Evolutionary conservation across 192 early-diverging fungal species (phyloP).

Genomic region (Coemansia sp.): DNA sequence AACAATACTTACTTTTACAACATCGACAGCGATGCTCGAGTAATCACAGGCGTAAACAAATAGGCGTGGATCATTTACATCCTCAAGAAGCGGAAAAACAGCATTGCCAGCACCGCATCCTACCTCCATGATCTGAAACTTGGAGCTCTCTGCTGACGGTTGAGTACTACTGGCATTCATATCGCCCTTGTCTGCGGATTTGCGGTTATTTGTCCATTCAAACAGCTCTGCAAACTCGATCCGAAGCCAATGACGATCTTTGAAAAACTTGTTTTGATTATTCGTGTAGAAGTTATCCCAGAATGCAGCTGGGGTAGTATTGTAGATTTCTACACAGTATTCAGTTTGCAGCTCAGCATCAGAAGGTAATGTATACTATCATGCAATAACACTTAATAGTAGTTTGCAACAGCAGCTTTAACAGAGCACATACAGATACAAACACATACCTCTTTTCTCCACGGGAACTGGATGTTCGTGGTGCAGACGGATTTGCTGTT

Average conservation of each 20-base stretch:
- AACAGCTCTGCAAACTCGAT: constrained; percentile 92
- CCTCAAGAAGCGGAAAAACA: constrained; percentile 71
- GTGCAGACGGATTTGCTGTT: constrained; percentile 74
- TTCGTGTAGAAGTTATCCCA: constrained; percentile 79
- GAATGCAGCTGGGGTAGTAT: constrained; percentile 57
- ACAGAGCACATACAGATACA: not conserved
- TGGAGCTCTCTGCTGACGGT: constrained; percentile 7
- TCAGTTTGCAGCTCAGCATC: not conserved
- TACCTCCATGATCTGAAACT: constrained; percentile 68
- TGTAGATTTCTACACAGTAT: constrained; percentile 47
- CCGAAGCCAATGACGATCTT: constrained; percentile 93
- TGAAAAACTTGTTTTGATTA: constrained; percentile 89
- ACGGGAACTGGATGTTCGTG: constrained; percentile 63
- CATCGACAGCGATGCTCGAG: constrained; percentile 64
- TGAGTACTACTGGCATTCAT: not conserved
- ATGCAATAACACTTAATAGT: not conserved
- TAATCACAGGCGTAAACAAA: constrained; percentile 80
- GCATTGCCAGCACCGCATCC: constrained; percentile 82
- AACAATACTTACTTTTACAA: constrained; percentile 62
- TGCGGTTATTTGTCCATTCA: constrained; percentile 39
- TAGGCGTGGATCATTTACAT: constrained; percentile 57
- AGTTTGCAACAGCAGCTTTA: not conserved
- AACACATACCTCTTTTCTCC: constrained; percentile 39
- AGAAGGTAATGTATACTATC: not conserved
- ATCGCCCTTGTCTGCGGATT: constrained; percentile 9